A percentile compares a stretch with the other conserved stretches of the same genome.
These are phyloP conservation scores for Tranzscheliella williamsii DNA, from an alignment of 1,284 basidiomycete genomes.

Conservation along the genomic window DNA sequence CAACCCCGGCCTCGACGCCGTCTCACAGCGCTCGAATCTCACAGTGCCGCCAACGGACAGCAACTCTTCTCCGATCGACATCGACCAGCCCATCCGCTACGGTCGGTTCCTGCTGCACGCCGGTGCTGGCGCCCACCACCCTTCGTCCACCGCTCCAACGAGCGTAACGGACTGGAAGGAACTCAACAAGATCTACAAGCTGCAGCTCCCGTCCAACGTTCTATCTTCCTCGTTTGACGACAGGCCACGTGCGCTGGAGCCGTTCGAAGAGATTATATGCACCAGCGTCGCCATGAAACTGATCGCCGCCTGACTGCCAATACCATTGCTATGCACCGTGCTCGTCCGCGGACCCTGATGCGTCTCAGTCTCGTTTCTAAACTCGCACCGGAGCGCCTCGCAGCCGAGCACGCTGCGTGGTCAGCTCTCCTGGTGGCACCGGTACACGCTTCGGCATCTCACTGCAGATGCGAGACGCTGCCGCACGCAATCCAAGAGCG, in stretches of 20 bases:
- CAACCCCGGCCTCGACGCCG: too few relatives aligned
- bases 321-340: too few relatives aligned
- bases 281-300: constrained; percentile 42
- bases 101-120: neutral
- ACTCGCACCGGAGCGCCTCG: too few relatives aligned
- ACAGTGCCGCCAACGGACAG: neutral
- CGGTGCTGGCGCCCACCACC: neutral
- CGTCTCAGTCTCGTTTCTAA: too few relatives aligned
- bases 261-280: constrained; percentile 29
- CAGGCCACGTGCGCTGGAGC: neutral
- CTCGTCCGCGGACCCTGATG: too few relatives aligned
- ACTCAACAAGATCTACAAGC: constrained; percentile 45
- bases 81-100: constrained; percentile 21
- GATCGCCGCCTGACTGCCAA: constrained; percentile 26
- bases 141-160: neutral
- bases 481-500: too few relatives aligned
- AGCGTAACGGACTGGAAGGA: constrained; percentile 36
- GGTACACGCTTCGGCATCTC: too few relatives aligned
- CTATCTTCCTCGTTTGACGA: neutral
- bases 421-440: too few relatives aligned
- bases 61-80: constrained; percentile 1
- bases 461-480: too few relatives aligned
- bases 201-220: constrained; percentile 12
- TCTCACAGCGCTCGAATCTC: constrained; percentile 1
- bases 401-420: too few relatives aligned